A percentile compares a stretch with the other conserved stretches of the same genome.
phyloP scores from a whole-genome alignment of 495 filamentous ascomycete genomes.

The Penicillium malachiteum region DNA sequence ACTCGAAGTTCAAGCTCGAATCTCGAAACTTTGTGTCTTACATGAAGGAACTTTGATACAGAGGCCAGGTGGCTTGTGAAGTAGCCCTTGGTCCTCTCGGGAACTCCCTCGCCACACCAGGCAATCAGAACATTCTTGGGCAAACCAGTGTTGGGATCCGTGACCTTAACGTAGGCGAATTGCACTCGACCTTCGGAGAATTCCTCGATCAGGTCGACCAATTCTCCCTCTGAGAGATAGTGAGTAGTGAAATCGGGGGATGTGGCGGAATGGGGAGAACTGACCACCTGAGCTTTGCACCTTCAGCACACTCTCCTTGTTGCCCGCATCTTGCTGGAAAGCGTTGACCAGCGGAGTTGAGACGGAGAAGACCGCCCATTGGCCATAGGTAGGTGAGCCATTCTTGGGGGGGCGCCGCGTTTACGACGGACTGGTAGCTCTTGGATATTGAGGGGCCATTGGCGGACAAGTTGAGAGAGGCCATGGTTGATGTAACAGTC shows the following conservation, averaged over 20 bases:
- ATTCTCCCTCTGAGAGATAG: conserved; percentile 73
- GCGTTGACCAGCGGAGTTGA: conserved; percentile 85
- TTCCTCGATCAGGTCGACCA: conserved; percentile 92
- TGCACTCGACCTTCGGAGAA: conserved; percentile 96
- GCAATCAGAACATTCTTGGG: conserved; percentile 92
- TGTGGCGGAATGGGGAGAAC: conserved; percentile 17
- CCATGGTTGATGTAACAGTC: conserved; percentile 55
- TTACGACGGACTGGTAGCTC: conserved; percentile 87
- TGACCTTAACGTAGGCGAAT: conserved; percentile 96
- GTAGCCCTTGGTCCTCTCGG: conserved; percentile 95
- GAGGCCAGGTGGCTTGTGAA: conserved; percentile 91
- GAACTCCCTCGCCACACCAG: conserved; percentile 99
- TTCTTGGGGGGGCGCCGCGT: conserved; percentile 59
- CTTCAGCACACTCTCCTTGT: conserved; percentile 92
- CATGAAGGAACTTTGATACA: conserved; percentile 86
- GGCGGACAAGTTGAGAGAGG: conserved; percentile 84
- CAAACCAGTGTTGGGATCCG: conserved; percentile 85
- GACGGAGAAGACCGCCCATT: conserved; percentile 92
- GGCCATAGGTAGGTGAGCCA: conserved; percentile 66
- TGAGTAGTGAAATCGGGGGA: neutral
- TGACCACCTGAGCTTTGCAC: conserved; percentile 87
- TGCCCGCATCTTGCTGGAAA: conserved; percentile 76
- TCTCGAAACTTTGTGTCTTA: conserved; percentile 38
- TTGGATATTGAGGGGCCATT: conserved; percentile 89
- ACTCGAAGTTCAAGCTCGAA: too few species aligned